Evolutionary conservation across 768 basidiomycete species (phyloP).

Genomic region (Coprinopsis cinerea): DNA sequence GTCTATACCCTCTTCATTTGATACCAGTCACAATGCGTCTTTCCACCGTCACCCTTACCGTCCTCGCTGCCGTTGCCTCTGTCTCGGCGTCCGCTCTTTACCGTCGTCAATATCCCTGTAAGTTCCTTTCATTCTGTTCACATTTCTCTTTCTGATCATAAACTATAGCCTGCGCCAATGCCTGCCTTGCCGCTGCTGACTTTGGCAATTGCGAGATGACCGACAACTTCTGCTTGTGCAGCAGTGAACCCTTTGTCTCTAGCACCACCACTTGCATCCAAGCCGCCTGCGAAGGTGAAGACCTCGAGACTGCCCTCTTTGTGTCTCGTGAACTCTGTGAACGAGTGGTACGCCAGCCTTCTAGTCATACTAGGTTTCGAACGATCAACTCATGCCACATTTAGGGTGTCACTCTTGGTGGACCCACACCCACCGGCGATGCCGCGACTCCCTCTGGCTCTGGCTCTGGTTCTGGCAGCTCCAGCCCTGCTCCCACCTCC

Average conservation of each 20-base stretch:
- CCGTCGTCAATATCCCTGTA: conserved; percentile 37
- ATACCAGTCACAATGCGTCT: conserved; percentile 44
- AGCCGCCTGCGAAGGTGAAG: conserved; percentile 37
- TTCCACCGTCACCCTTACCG: conserved; percentile 29
- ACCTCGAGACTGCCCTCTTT: conserved; percentile 37
- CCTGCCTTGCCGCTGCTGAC: conserved; percentile 43
- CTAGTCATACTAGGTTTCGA: neutral
- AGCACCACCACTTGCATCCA: conserved; percentile 44
- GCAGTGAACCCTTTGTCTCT: conserved; percentile 36
- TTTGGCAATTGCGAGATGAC: conserved; percentile 36
- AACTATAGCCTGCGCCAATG: conserved; percentile 42
- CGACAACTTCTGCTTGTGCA: conserved; percentile 60
- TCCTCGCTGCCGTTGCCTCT: conserved; percentile 36
- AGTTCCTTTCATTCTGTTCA: conserved; percentile 8
- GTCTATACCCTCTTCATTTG: conserved; percentile 20
- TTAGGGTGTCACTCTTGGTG: conserved; percentile 50
- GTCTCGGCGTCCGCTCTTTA: conserved; percentile 31
- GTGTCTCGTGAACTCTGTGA: conserved; percentile 39
- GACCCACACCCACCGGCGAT: conserved; percentile 9
- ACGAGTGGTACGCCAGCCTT: conserved; percentile 34
- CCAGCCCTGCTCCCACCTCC: conserved; percentile 11
- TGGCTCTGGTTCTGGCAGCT: conserved; percentile 6
- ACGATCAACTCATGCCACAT: conserved; percentile 6
- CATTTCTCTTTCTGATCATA: neutral
- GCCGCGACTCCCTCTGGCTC: conserved; percentile 8